Base-by-base conservation (phyloP, 371 early-diverging fungal genomes). In the Dinochytrium kinnereticum region DNA sequence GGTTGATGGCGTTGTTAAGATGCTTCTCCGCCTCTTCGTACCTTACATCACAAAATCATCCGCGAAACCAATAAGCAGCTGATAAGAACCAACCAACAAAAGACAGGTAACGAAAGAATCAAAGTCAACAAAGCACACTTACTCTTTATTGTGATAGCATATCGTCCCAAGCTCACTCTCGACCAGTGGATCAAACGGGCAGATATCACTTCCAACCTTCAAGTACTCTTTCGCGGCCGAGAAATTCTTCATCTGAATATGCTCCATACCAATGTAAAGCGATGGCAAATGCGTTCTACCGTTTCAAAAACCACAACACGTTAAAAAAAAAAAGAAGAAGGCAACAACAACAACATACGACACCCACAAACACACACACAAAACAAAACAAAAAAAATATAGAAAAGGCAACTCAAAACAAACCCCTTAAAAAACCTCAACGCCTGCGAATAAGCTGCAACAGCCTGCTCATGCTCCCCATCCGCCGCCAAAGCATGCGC, bases 401-500 rank as follows among this genome's bases (percentile, higher is more conserved):
- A 44, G 44, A 7, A 44, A 53, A 13, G n/a, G 26, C 44, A 28
- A 26, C 36, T 51, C 5, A 66, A 31, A 28, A 24, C 79, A 67
- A 86, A 93, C 93, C 91, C 92, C 49, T 85, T 87, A 55, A 89
- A 86, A 33, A 90, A 76, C 70, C 86, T 83, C 21, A 84, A 78
- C 49, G 91, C 90, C 0, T 85, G 85, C 30, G 84, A 75, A 73
- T 94, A 95, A 0, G 92, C 92, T 33, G 86, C 77, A 31, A 94
- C 91, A 0, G 95, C 95, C 69, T 88, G 88, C 55, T 95, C 94
- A 65, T 90, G 87, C 30, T 92, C 91, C 0, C 90, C 90, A 70
- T 91, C 92, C 10, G 82, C 77, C 1, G 92, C 87, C 78, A 92
- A 92, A n/a, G 92, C 82, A 78, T 94, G 94, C 0, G 90, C 95